Evolutionary conservation across 1,139 yeast species (phyloP).

Genomic region (Blastobotrys buckinghamii): DNA sequence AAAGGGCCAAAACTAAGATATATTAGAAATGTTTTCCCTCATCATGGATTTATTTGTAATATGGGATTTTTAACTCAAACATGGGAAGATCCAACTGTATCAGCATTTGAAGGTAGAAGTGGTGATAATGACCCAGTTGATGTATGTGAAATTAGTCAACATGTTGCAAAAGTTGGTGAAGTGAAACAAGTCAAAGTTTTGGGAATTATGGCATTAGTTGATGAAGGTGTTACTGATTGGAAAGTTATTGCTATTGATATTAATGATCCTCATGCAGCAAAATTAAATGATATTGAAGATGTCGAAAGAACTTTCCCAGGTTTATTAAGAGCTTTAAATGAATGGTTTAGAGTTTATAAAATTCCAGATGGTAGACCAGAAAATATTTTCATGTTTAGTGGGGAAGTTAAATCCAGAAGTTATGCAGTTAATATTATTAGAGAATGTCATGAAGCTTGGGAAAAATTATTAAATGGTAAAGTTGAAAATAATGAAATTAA

Average conservation of each 20-base stretch:
- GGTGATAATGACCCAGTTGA: constrained; percentile 98
- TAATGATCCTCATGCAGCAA: constrained; percentile 71
- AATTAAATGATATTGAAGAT: constrained; percentile 74
- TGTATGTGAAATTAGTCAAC: constrained; percentile 74
- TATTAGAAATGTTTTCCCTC: constrained; percentile 91
- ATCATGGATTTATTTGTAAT: constrained; percentile 92
- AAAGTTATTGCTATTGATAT: constrained; percentile 82
- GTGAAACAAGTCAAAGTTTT: constrained; percentile 80
- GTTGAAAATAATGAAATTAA: constrained; percentile 40
- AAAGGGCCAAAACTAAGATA: constrained; percentile 83
- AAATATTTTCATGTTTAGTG: constrained; percentile 81
- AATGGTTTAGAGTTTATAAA: constrained; percentile 94
- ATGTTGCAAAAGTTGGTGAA: constrained; percentile 49
- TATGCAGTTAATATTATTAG: constrained; percentile 68
- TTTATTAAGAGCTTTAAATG: constrained; percentile 72
- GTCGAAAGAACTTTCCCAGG: constrained; percentile 83
- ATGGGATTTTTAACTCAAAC: constrained; percentile 99
- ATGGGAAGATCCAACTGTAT: constrained; percentile 69
- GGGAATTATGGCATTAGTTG: constrained; percentile 90
- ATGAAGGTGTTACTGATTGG: constrained; percentile 99
- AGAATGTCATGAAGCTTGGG: constrained; percentile 75
- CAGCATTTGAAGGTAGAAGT: constrained; percentile 46
- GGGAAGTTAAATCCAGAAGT: constrained; percentile 67
- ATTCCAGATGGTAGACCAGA: constrained; percentile 91
- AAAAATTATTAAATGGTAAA: constrained; percentile 50